These are phyloP conservation scores for Vitis hybrid DNA, from an alignment of 177 flowering plant genomes.

Conservation along the genomic window DNA sequence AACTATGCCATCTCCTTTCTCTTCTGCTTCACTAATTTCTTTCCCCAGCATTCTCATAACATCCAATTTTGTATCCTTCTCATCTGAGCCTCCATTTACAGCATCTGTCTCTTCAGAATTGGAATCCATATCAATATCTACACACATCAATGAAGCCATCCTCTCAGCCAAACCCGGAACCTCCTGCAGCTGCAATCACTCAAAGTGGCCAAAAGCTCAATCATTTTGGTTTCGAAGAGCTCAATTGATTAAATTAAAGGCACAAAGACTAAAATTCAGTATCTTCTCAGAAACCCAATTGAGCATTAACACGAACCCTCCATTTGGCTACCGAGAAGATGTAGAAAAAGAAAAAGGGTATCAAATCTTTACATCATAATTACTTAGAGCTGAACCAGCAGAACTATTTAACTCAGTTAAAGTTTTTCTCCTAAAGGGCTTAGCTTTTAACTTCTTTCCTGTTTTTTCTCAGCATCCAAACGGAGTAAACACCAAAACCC, in stretches of 20 bases:
- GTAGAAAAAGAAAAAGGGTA: not conserved
- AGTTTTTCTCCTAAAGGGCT: not conserved
- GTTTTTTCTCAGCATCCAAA: not conserved
- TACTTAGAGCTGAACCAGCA: too few species aligned
- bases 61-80: conserved; percentile 21
- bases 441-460: too few species aligned
- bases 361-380: too few species aligned
- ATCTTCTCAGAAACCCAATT: too few species aligned
- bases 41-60: conserved; percentile 48
- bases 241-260: too few species aligned
- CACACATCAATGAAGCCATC: conserved; percentile 94
- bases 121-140: conserved; percentile 48
- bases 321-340: not conserved
- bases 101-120: conserved; percentile 33
- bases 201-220: not conserved
- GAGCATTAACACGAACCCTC: too few species aligned
- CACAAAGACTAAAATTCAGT: too few species aligned
- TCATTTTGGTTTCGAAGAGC: too few species aligned
- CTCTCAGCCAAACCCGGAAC: conserved; percentile 89
- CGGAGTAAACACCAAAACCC: not conserved
- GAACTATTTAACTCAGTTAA: too few species aligned
- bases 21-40: conserved; percentile 47
- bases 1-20: conserved; percentile 44
- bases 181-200: conserved; percentile 67
- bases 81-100: conserved; percentile 17